Evolutionary conservation across 306 rosid species (phyloP).

Genomic region (Lablab purpureus): DNA sequence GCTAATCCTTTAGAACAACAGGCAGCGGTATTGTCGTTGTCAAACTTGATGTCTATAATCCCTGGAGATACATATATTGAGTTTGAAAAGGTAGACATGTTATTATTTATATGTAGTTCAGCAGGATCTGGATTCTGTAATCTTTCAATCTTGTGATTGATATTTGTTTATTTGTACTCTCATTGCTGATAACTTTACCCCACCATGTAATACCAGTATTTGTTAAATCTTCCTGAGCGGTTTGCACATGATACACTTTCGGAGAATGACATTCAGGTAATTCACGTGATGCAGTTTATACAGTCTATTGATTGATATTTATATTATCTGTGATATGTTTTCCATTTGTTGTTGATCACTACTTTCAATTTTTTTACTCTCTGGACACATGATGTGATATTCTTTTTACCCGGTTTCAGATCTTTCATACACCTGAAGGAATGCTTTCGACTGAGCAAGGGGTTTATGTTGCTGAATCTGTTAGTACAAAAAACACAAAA

Average conservation of each 20-base stretch:
- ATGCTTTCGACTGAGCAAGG: constrained; percentile 93
- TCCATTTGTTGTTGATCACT: constrained; percentile 1
- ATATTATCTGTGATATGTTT: constrained; percentile 24
- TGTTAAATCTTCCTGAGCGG: constrained; percentile 74
- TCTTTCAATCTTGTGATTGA: constrained; percentile 16
- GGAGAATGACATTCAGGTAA: constrained; percentile 88
- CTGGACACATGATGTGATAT: not conserved
- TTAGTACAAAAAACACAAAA: constrained; percentile 70
- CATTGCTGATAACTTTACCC: constrained; percentile 48
- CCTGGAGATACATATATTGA: constrained; percentile 82
- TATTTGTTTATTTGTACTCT: constrained; percentile 41
- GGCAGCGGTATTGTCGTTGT: constrained; percentile 79
- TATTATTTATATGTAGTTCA: constrained; percentile 36
- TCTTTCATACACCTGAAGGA: constrained; percentile 93
- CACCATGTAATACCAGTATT: constrained; percentile 67
- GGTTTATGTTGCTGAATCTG: constrained; percentile 88
- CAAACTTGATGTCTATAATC: constrained; percentile 78
- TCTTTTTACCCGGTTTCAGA: constrained; percentile 57
- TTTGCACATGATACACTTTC: constrained; percentile 74
- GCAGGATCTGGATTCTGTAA: constrained; percentile 22
- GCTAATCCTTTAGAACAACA: constrained; percentile 62
- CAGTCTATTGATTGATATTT: not conserved
- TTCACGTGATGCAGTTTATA: constrained; percentile 25
- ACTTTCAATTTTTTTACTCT: constrained; percentile 27
- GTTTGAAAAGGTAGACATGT: constrained; percentile 75